A percentile compares a stretch with the other conserved stretches of the same genome.
phyloP scores from a whole-genome alignment of 73 alveolate species.

The Paramecium sonneborni region DNA sequence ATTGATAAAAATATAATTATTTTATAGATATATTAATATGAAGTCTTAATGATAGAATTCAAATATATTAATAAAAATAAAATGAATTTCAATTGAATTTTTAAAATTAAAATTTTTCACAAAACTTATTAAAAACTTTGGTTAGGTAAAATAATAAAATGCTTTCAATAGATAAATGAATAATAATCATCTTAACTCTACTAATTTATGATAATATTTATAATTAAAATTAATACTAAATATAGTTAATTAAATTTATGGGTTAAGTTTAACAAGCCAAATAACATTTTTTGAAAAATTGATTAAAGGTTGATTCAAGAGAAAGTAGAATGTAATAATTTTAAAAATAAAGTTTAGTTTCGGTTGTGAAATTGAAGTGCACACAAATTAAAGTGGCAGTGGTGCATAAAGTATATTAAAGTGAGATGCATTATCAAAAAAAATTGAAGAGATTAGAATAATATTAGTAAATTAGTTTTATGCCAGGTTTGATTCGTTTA shows the following conservation, averaged over 20 bases:
- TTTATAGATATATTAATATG: too few species aligned
- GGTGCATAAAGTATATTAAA: neutral
- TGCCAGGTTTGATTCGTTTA: neutral
- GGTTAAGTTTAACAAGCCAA: constrained; percentile 42
- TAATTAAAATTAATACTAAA: neutral
- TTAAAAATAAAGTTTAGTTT: neutral
- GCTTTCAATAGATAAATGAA: too few species aligned
- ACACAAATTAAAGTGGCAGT: constrained; percentile 33
- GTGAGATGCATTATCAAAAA: constrained; percentile 41
- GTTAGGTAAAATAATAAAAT: too few species aligned
- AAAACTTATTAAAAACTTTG: too few species aligned
- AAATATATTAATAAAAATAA: too few species aligned
- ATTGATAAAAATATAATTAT: too few species aligned
- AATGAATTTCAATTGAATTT: too few species aligned
- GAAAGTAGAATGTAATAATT: constrained; percentile 38
- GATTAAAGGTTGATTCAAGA: neutral
- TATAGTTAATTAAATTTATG: constrained; percentile 6
- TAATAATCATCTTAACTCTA: too few species aligned
- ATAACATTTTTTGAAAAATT: constrained; percentile 30
- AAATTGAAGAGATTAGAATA: constrained; percentile 18
- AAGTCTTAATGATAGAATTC: too few species aligned
- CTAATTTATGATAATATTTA: neutral
- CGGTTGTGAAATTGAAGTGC: constrained; percentile 13
- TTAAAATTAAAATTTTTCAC: too few species aligned
- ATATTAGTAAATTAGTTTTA: neutral